Percentiles rank a stretch among this genome's conserved stretches.
Conservation (phyloP, 345 rosid species). For the Hibiscus tridactylites region DNA sequence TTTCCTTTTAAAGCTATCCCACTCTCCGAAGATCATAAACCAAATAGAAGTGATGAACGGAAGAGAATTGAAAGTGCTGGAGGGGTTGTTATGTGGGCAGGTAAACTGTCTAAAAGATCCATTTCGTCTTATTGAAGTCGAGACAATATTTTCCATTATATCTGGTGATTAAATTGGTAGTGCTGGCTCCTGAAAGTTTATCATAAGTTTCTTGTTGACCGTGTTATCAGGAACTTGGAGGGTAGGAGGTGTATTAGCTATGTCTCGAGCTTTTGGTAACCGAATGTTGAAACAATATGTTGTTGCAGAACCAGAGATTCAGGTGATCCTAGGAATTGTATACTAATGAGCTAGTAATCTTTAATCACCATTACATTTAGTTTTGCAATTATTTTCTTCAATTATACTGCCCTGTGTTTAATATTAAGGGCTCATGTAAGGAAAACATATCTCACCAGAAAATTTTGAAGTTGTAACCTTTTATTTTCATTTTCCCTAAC, state of each 20-base stretch:
- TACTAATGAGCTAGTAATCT: background rate
- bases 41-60: conserved; percentile 95
- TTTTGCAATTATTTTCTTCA: background rate
- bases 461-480: background rate
- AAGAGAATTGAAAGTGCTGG: conserved; percentile 96
- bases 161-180: background rate
- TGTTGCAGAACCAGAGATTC: conserved; percentile 98
- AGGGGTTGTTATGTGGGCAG: conserved; percentile 98
- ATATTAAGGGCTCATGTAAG: background rate
- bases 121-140: background rate
- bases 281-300: conserved; percentile 97
- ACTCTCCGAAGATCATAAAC: conserved; percentile 98
- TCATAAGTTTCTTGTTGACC: conserved; percentile 10
- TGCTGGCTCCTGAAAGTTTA: background rate
- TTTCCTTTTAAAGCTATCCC: conserved; percentile 60
- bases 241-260: conserved; percentile 98
- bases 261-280: conserved; percentile 98
- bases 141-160: background rate
- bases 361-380: background rate
- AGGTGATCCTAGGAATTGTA: conserved; percentile 44
- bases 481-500: background rate
- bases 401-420: background rate
- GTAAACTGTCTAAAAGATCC: conserved; percentile 28
- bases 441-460: background rate
- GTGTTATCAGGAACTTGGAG: conserved; percentile 85